Base-by-base conservation (phyloP, 768 basidiomycete genomes). In the Rhodotorula babjevae region DNA sequence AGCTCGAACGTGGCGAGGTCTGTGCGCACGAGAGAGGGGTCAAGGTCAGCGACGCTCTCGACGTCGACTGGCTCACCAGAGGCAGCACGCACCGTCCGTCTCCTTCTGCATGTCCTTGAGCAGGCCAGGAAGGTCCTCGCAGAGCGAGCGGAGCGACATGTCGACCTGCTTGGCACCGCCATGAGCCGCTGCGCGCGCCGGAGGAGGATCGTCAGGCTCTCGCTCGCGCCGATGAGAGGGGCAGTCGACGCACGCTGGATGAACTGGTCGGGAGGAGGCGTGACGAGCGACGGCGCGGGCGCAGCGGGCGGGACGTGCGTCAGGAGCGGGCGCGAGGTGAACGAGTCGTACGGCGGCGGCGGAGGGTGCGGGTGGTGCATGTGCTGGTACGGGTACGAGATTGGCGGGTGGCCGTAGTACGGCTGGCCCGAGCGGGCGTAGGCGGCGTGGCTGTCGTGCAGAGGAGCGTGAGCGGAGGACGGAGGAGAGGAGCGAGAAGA, bases 1-100 rank as follows among this genome's bases (percentile, higher is more conserved):
- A 68, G 21, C 40, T 72, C 63, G 58, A 72, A 72, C 9, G 36
- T 33, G 53, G 27, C 42, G 27, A 52, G 66, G 25, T 72, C 71
- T 72, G 61, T 40, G 23, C n/a, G n/a, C n/a, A 1, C 36, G 36
- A 36, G 49, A n/a, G 27, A 10, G 55, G 11, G 29, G 15, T 21
- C 23, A 6, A 33, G 55, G 57, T 40, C 36, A 36, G 57, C 10
- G 36, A 14, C 18, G 25, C 3, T 9, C 16, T 6, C 16, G 36
- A 18, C 23, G 16, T 42, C n/a, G n/a, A n/a, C n/a, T n/a, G n/a
- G n/a, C n/a, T n/a, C n/a, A n/a, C n/a, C n/a, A n/a, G n/a, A n/a
- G n/a, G n/a, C n/a, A n/a, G n/a, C n/a, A 53, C 53, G 6, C 49
- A 67, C 71, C 71, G 23, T 57, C 57, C 1, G 58, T 58, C 29